Base-by-base conservation (phyloP, 495 filamentous ascomycete species). In the Podospora anserina region DNA sequence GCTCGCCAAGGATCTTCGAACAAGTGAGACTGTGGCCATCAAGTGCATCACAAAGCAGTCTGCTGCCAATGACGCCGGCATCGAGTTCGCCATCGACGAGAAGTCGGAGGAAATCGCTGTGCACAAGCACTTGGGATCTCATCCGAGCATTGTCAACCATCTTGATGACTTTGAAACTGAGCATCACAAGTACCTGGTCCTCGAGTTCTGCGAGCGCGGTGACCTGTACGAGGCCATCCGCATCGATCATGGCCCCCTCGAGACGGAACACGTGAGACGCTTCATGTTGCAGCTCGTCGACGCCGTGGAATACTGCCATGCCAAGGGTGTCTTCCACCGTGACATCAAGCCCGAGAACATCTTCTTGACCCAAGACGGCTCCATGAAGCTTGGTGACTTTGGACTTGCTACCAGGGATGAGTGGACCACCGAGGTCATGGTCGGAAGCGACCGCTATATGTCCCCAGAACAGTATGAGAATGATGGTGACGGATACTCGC, bases 341-440 rank as follows among this genome's bases (percentile, higher is more conserved):
- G 95, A 99, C 79, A 97, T 99, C 87, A 99, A 99, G 83, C 95
- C 95, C 7, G 95, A 99, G 85, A 99, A 99, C 82, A 96, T 99
- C 79, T 98, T 99, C 80, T 84, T 99, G 69, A 91, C 87, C 70
- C 85, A 93, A 68, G 86, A 88, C 63, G 94, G 96, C 27, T 85
- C 89, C 57, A 91, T 97, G 89, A 99, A 99, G 81, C 89, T 99
- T 53, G 95, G 95, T 73, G 95, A 99, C 78, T 96, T 98, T 76
- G 95, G 95, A 66, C 84, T 99, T 59, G 93, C 92, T 59, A 97
- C 94, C 9, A 88, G 87, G 3, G 92, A 96, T 39, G 78, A 84
- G 71, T 97, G 92, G 93, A 93, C 90, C 57, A 88, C 90, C 72
- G 95, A 99, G 80, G 89, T 88, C 49, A 92, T 90, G 68, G 95